These are phyloP conservation scores for Fagus sylvatica DNA, from an alignment of 306 rosid genomes.

Conservation along the genomic window DNA sequence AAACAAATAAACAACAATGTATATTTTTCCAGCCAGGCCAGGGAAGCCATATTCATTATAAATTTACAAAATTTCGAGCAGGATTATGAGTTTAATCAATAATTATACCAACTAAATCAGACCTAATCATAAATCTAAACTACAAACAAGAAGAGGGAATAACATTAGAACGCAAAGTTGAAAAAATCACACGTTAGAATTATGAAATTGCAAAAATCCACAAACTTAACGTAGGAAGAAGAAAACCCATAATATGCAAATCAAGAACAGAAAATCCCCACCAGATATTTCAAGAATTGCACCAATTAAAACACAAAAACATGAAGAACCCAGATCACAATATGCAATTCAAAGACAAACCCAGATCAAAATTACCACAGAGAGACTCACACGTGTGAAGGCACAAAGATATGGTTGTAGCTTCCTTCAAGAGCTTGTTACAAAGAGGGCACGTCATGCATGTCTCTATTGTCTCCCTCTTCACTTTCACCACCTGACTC, in stretches of 20 bases:
- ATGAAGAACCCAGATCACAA: constrained; percentile 15
- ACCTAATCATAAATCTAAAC: constrained; percentile 3
- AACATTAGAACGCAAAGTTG: neutral
- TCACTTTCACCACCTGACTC: constrained; percentile 61
- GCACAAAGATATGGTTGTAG: constrained; percentile 92
- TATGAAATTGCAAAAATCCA: neutral
- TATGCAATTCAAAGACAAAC: constrained; percentile 14
- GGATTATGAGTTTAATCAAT: too few relatives aligned
- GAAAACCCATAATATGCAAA: constrained; percentile 7
- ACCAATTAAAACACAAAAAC: neutral
- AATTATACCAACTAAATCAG: too few relatives aligned
- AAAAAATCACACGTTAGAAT: constrained; percentile 5
- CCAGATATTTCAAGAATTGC: neutral
- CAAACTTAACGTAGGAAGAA: neutral
- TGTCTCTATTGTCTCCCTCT: constrained; percentile 60
- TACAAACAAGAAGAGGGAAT: neutral
- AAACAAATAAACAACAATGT: constrained; percentile 1
- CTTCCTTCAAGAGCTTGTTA: constrained; percentile 63
- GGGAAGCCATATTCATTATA: too few relatives aligned
- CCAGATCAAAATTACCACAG: constrained; percentile 27
- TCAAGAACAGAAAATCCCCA: constrained; percentile 1
- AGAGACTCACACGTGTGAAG: constrained; percentile 80
- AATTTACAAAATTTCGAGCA: too few relatives aligned
- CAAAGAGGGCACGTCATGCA: constrained; percentile 99
- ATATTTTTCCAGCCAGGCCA: too few relatives aligned